Evolutionary conservation across 2,329 filamentous ascomycete genomes (phyloP), one percentile per base, ranked within the genome.

Genomic region (Macrophomina pseudophaseolina): DNA sequence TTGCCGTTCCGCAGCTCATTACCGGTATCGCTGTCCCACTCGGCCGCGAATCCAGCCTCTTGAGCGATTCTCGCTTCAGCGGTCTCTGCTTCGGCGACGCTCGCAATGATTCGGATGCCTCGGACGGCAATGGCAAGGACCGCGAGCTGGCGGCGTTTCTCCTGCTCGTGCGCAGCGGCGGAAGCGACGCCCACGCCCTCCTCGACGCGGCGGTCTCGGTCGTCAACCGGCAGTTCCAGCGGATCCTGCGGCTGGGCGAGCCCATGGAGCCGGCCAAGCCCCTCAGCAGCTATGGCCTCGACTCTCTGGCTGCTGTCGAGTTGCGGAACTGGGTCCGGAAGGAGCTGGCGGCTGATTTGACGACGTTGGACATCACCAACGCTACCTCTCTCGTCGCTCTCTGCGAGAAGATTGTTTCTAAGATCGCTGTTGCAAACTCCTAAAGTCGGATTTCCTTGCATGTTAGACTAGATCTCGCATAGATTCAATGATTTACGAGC

Each of bases 301-400:
- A 79, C 56, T 74, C 71, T 9, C 59, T 79, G 6, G 71, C 77
- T 46, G 74, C 70, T 0, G 73, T 81, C 4, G 80, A 82, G 66
- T 68, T 82, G 35, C 71, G 79, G 0, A 74, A 71, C 35, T 81
- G 79, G 80, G 73, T 78, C 60, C 75, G 72, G 38, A 74, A 74
- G 66, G 70, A 69, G 4, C 69, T 82, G 5, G 74, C 74, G 1
- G 66, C 72, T 1, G 70, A 74, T 16, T 69, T 74, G 16, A 72
- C 65, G n/a, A 68, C 71, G 1, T 18, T 76, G 40, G 71, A 75
- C 52, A 71, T 75, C 14, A 8, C 74, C 59, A 54, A 69, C 7
- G 66, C 67, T 30, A 67, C 38, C 7, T 65, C 64, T 5, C 54
- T 74, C 16, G 40, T 68, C 12, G 67, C 64, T 18, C 64, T 74